Percentiles rank a stretch among this genome's conserved stretches.
These are phyloP conservation scores for Penicillium robsamsonii DNA, from an alignment of 495 filamentous ascomycete genomes.

Conservation along the genomic window DNA sequence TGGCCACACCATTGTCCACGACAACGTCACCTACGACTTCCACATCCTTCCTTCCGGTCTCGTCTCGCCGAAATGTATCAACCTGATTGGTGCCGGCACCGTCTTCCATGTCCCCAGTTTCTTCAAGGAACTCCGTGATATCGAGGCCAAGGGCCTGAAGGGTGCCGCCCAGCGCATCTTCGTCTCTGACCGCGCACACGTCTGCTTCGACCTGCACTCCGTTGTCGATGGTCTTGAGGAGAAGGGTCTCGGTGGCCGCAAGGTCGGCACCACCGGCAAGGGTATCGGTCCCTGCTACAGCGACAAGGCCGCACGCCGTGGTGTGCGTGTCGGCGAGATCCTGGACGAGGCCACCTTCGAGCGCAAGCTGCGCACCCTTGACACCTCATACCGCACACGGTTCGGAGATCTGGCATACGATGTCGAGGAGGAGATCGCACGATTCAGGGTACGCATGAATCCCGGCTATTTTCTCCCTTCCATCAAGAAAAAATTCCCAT, in stretches of 20 bases:
- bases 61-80: slow-evolving; percentile 70
- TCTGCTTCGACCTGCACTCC: slow-evolving; percentile 81
- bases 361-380: slow-evolving; percentile 64
- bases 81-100: slow-evolving; percentile 81
- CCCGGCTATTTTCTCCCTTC: not conserved
- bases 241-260: slow-evolving; percentile 64
- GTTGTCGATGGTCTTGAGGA: slow-evolving; percentile 82
- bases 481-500: not conserved
- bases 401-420: slow-evolving; percentile 77
- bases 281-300: slow-evolving; percentile 80
- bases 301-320: slow-evolving; percentile 74
- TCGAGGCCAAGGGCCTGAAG: slow-evolving; percentile 70
- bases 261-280: slow-evolving; percentile 58
- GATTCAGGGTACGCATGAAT: slow-evolving; percentile 51
- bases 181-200: slow-evolving; percentile 77
- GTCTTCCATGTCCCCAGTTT: slow-evolving; percentile 84
- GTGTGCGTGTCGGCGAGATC: slow-evolving; percentile 73
- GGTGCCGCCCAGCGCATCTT: slow-evolving; percentile 66
- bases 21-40: slow-evolving; percentile 63
- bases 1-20: slow-evolving; percentile 60
- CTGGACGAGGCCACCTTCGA: slow-evolving; percentile 73
- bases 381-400: slow-evolving; percentile 63
- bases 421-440: slow-evolving; percentile 74
- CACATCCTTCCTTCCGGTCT: slow-evolving; percentile 74
- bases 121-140: slow-evolving; percentile 76